phyloP scores from a whole-genome alignment of 805 yeast genomes.

The Saturnispora saitoi region DNA sequence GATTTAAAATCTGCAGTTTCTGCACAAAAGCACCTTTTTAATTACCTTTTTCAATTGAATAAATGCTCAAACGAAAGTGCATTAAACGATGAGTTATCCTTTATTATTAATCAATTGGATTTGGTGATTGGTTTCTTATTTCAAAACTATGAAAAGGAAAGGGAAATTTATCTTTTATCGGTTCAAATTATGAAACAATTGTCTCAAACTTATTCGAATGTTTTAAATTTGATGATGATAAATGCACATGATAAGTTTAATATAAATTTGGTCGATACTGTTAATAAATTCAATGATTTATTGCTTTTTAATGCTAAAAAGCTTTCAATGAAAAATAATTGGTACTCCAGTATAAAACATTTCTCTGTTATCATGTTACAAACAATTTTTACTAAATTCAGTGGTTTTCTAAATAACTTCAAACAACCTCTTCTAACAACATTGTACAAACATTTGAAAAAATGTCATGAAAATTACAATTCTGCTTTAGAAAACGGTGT shows the following conservation, averaged over 20 bases:
- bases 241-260: slow-evolving; percentile 28
- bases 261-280: slow-evolving; percentile 24
- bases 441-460: slow-evolving; percentile 26
- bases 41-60: neutral
- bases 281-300: slow-evolving; percentile 19
- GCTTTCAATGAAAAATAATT: slow-evolving; percentile 25
- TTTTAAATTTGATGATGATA: slow-evolving; percentile 22
- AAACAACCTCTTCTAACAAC: slow-evolving; percentile 23
- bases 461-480: slow-evolving; percentile 29
- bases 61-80: neutral
- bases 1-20: neutral
- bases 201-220: slow-evolving; percentile 17
- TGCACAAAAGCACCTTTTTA: neutral
- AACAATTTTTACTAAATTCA: slow-evolving; percentile 24
- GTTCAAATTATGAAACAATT: slow-evolving; percentile 20
- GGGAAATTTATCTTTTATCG: slow-evolving; percentile 20
- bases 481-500: slow-evolving; percentile 24
- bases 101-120: slow-evolving; percentile 19
- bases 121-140: slow-evolving; percentile 17
- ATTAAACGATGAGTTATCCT: slow-evolving; percentile 18
- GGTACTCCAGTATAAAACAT: slow-evolving; percentile 28
- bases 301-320: slow-evolving; percentile 20
- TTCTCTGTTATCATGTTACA: slow-evolving; percentile 24
- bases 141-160: slow-evolving; percentile 16
- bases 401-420: slow-evolving; percentile 28